Conservation (phyloP, 1,284 basidiomycete species). For the Fomitopsis pinicola region DNA sequence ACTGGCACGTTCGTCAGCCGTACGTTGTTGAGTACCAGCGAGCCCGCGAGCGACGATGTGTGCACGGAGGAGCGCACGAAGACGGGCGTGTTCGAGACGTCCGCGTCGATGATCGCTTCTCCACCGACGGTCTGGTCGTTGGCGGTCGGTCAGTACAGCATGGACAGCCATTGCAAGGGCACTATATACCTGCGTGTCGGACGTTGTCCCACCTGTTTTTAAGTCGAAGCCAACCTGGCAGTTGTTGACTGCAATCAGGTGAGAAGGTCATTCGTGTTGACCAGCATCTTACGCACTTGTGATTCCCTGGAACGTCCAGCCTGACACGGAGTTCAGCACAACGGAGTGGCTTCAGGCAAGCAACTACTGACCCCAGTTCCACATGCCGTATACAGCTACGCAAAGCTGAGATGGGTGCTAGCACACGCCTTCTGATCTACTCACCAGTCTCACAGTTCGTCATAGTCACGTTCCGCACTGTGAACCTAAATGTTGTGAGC, state of each 20-base stretch:
- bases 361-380: constrained; percentile 51
- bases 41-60: constrained; percentile 38
- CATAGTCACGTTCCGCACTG: constrained; percentile 51
- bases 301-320: constrained; percentile 39
- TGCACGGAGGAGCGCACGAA: constrained; percentile 33
- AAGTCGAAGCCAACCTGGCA: constrained; percentile 43
- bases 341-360: not conserved
- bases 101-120: constrained; percentile 58
- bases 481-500: constrained; percentile 30
- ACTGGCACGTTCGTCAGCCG: constrained; percentile 50
- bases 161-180: not conserved
- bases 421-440: constrained; percentile 5
- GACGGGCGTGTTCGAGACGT: constrained; percentile 43
- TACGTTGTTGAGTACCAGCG: constrained; percentile 56
- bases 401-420: not conserved
- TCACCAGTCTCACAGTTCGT: constrained; percentile 47
- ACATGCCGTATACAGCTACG: constrained; percentile 29
- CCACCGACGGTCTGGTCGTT: constrained; percentile 37
- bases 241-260: constrained; percentile 44
- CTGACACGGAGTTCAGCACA: constrained; percentile 6
- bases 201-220: constrained; percentile 39
- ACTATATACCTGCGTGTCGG: constrained; percentile 18
- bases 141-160: not conserved
- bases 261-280: too few species aligned
- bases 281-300: constrained; percentile 22